Evolutionary conservation across 2,329 filamentous ascomycete genomes (phyloP).

Genomic region (Fusarium austroafricanum): DNA sequence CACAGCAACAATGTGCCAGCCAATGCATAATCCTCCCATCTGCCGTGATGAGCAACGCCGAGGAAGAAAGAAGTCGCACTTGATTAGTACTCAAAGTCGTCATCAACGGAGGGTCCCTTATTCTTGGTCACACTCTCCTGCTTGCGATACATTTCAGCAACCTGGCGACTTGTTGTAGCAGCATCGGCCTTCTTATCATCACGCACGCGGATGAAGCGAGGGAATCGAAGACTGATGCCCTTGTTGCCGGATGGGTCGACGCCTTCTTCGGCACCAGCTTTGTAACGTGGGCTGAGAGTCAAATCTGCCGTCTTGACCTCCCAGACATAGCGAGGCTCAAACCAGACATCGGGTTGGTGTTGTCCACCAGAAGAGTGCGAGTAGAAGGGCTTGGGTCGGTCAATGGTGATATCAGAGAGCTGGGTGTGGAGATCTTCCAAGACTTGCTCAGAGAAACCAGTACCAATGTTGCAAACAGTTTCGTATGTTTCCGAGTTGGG

Average conservation of each 20-base stretch:
- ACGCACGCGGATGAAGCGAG: conserved; percentile 88
- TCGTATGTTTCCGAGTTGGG: conserved; percentile 83
- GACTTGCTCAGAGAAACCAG: conserved; percentile 93
- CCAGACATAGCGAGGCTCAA: conserved; percentile 95
- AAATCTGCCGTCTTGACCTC: conserved; percentile 97
- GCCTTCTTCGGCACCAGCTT: conserved; percentile 86
- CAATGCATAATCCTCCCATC: conserved; percentile 6
- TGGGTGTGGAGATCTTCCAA: conserved; percentile 86
- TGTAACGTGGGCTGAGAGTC: conserved; percentile 91
- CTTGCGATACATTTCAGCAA: conserved; percentile 96
- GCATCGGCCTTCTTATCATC: conserved; percentile 97
- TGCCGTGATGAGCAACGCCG: background rate
- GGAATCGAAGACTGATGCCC: conserved; percentile 91
- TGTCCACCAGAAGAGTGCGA: conserved; percentile 84
- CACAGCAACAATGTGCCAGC: conserved; percentile 13
- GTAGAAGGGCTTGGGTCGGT: conserved; percentile 94
- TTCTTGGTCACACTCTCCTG: conserved; percentile 91
- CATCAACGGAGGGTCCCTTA: conserved; percentile 88
- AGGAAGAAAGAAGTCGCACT: background rate
- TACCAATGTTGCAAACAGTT: conserved; percentile 98
- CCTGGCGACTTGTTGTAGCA: conserved; percentile 84
- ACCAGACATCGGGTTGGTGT: conserved; percentile 98
- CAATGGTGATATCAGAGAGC: conserved; percentile 83
- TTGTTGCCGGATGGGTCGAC: conserved; percentile 76
- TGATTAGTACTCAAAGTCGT: conserved; percentile 93